These are phyloP conservation scores for Gossypioides kirkii DNA, from an alignment of 345 rosid genomes.

Conservation along the genomic window DNA sequence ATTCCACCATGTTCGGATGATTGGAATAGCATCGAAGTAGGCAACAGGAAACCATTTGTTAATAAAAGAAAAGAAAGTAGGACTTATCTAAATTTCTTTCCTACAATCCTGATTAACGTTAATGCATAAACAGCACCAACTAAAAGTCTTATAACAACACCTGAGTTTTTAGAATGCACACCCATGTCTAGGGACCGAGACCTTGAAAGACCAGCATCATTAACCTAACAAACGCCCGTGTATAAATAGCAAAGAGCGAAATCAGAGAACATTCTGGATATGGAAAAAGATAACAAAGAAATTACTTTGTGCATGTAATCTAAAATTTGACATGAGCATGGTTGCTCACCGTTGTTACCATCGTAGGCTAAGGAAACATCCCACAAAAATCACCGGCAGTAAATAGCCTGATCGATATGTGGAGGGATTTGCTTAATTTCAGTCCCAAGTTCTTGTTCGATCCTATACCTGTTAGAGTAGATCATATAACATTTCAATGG, in stretches of 20 bases:
- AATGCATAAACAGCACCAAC: constrained; percentile 27
- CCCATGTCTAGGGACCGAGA: constrained; percentile 9
- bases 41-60: constrained; percentile 18
- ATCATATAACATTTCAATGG: constrained; percentile 1
- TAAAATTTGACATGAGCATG: neutral
- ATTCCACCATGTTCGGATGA: constrained; percentile 9
- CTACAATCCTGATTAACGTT: constrained; percentile 25
- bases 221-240: constrained; percentile 13
- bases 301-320: neutral
- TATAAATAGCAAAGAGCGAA: neutral
- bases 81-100: constrained; percentile 26
- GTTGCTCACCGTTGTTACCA: constrained; percentile 44
- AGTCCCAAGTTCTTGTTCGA: constrained; percentile 99
- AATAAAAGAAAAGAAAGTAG: constrained; percentile 19
- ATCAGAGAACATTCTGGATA: neutral
- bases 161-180: constrained; percentile 18
- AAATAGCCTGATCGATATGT: constrained; percentile 85
- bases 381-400: constrained; percentile 57
- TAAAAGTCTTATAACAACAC: constrained; percentile 19
- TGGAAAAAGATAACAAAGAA: neutral
- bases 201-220: constrained; percentile 14
- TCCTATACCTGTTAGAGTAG: constrained; percentile 74
- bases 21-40: constrained; percentile 10
- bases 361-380: constrained; percentile 13
- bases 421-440: constrained; percentile 99